These are phyloP conservation scores for Penicillium sp. DNA, from an alignment of 2,329 filamentous ascomycete species.

Conservation along the genomic window DNA sequence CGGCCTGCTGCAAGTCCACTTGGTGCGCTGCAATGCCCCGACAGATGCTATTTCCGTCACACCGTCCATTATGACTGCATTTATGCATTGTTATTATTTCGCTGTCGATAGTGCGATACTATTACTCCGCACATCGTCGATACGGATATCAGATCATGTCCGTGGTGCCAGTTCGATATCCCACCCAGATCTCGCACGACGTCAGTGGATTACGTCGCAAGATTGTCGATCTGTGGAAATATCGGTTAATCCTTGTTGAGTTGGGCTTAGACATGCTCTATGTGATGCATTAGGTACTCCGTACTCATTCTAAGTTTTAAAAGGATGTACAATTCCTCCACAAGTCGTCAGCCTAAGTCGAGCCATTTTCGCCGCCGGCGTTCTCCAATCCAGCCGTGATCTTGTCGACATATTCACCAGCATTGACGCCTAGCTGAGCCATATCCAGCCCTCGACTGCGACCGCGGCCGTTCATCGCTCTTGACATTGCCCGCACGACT, in stretches of 20 bases:
- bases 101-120: too few relatives aligned
- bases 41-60: too few relatives aligned
- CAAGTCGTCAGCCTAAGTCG: not conserved
- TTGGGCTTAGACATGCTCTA: not conserved
- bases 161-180: too few relatives aligned
- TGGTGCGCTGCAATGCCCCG: too few relatives aligned
- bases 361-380: not conserved
- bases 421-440: conserved; percentile 39
- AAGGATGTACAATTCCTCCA: not conserved
- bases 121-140: too few relatives aligned
- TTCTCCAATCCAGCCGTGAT: conserved; percentile 38
- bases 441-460: conserved; percentile 36
- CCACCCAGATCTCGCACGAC: not conserved
- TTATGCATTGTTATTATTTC: too few relatives aligned
- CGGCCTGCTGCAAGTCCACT: not conserved
- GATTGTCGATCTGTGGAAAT: not conserved
- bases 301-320: not conserved
- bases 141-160: too few relatives aligned
- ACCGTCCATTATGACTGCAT: too few relatives aligned
- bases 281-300: not conserved
- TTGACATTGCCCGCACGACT: conserved; percentile 61
- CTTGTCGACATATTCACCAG: conserved; percentile 41
- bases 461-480: conserved; percentile 66
- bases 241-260: not conserved
- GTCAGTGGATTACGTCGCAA: not conserved